These are phyloP conservation scores for Auricularia heimuer DNA, from an alignment of 768 basidiomycete species.

Conservation along the genomic window DNA sequence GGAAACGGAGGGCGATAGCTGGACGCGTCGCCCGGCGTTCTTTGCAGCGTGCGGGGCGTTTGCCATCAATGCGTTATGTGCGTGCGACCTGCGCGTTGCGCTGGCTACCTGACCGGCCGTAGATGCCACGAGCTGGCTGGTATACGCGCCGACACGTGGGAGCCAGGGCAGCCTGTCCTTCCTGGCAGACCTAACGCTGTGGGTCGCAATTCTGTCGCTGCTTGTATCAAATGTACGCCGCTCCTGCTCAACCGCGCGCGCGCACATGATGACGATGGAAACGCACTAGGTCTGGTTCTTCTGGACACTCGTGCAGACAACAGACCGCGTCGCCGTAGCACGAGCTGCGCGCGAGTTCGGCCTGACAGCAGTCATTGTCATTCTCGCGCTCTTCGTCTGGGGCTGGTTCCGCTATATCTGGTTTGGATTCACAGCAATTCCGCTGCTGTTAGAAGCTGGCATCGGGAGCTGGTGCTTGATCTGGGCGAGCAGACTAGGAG, in stretches of 20 bases:
- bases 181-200: neutral
- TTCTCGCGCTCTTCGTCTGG: neutral
- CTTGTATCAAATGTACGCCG: neutral
- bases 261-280: neutral
- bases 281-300: neutral
- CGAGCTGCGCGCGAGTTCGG: neutral
- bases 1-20: neutral
- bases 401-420: neutral
- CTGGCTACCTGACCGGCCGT: neutral
- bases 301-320: neutral
- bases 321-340: neutral
- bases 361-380: neutral
- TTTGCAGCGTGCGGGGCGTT: neutral
- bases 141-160: neutral
- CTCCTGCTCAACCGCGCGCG: neutral
- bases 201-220: neutral
- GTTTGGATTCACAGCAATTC: neutral
- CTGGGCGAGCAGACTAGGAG: neutral
- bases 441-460: neutral
- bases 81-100: neutral
- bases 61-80: neutral
- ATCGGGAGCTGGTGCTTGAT: neutral
- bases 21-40: neutral
- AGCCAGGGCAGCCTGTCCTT: neutral
- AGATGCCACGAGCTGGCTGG: neutral